phyloP scores from a whole-genome alignment of 1,139 yeast species.

The Kazachstania sp. region DNA sequence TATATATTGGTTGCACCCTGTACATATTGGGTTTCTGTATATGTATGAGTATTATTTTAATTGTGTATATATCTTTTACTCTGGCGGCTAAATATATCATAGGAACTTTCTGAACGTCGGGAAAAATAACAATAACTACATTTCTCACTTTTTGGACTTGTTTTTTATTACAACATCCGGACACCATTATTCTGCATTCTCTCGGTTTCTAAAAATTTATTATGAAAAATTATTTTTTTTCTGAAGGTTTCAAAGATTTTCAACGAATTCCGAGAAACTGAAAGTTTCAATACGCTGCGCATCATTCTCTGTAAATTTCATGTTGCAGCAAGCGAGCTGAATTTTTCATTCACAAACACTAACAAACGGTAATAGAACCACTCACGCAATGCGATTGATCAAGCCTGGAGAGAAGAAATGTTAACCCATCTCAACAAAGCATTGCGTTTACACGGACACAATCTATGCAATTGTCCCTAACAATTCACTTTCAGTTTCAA shows the following conservation, averaged over 20 bases:
- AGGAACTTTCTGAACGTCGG: too few relatives aligned
- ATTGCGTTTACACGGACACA: not conserved
- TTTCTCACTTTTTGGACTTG: not conserved
- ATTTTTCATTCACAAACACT: not conserved
- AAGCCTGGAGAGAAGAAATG: not conserved
- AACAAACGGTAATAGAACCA: not conserved
- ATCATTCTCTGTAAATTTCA: too few relatives aligned
- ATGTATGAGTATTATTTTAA: too few relatives aligned
- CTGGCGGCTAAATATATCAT: too few relatives aligned
- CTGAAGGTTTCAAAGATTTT: too few relatives aligned
- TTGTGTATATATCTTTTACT: too few relatives aligned
- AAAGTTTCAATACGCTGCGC: not conserved
- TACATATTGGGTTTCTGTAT: too few relatives aligned
- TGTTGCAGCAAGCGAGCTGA: too few relatives aligned
- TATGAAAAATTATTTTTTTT: not conserved
- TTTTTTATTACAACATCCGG: not conserved
- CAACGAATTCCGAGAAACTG: not conserved
- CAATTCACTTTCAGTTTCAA: not conserved
- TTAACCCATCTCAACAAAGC: not conserved
- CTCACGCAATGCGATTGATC: not conserved
- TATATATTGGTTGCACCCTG: too few relatives aligned
- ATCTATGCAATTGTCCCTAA: not conserved
- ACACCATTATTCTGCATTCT: not conserved
- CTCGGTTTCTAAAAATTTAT: not conserved
- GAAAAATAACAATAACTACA: too few relatives aligned